Evolutionary conservation across 306 rosid genomes (phyloP).

Genomic region (Rosa multiflora): DNA sequence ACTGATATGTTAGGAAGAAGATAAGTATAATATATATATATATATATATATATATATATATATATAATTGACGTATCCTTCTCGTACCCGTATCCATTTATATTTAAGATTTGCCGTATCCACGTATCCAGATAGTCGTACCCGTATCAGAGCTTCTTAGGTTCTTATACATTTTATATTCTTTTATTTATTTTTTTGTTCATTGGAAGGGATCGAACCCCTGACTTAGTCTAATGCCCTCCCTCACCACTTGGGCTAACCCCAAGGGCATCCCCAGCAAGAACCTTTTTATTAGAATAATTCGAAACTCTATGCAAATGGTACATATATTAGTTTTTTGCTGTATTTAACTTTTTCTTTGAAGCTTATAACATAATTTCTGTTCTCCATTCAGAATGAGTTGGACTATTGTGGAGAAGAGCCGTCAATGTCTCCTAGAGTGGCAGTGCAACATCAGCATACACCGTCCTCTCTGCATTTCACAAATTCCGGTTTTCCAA

Average conservation of each 20-base stretch:
- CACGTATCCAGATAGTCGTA: no score
- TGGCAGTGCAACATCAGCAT: constrained; percentile 55
- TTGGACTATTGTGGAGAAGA: constrained; percentile 79
- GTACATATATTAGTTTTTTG: background rate
- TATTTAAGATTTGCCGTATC: no score
- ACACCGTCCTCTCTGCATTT: constrained; percentile 51
- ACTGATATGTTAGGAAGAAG: no score
- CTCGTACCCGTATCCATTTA: no score
- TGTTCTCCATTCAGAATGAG: constrained; percentile 56
- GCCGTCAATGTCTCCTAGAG: constrained; percentile 72
- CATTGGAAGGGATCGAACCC: background rate
- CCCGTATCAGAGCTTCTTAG: no score
- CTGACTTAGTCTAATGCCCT: background rate
- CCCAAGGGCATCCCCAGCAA: background rate
- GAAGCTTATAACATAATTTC: constrained; percentile 2
- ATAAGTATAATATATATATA: no score
- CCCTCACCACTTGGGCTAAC: background rate
- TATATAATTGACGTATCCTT: no score
- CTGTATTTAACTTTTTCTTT: background rate
- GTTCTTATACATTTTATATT: background rate
- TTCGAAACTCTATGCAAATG: background rate
- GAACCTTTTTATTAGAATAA: background rate
- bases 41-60: no score
- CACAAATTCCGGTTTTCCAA: constrained; percentile 47
- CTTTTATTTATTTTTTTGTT: background rate